These are phyloP conservation scores for Chrysoporthe cubensis DNA, from an alignment of 2,329 filamentous ascomycete species.

Conservation along the genomic window DNA sequence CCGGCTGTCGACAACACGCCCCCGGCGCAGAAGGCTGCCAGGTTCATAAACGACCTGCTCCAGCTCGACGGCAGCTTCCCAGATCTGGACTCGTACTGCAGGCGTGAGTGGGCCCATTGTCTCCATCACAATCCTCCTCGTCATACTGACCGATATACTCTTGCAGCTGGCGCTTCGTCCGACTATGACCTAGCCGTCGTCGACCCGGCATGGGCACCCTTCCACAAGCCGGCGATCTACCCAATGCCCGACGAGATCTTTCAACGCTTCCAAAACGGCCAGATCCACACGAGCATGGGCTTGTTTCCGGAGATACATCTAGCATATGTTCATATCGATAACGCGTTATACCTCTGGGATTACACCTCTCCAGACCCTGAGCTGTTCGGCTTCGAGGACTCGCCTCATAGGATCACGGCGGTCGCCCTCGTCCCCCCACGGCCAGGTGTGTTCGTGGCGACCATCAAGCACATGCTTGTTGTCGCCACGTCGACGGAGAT, in stretches of 20 bases:
- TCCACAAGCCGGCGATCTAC: conserved; percentile 84
- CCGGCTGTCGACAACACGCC: conserved; percentile 52
- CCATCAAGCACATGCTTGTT: conserved; percentile 86
- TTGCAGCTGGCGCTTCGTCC: conserved; percentile 80
- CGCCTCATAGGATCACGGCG: conserved; percentile 84
- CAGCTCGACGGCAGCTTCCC: conserved; percentile 80
- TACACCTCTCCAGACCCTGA: conserved; percentile 93
- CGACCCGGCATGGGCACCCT: conserved; percentile 79
- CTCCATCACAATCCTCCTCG: conserved; percentile 5
- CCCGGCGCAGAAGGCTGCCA: conserved; percentile 78
- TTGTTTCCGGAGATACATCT: conserved; percentile 93
- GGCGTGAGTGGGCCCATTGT: conserved; percentile 66
- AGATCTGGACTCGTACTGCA: conserved; percentile 85
- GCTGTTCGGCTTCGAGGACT: conserved; percentile 89
- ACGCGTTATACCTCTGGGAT: conserved; percentile 95
- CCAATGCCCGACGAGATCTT: conserved; percentile 91
- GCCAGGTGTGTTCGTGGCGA: conserved; percentile 81
- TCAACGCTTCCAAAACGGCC: conserved; percentile 85
- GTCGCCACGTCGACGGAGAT: conserved; percentile 87
- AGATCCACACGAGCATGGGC: conserved; percentile 91
- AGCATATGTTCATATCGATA: conserved; percentile 95
- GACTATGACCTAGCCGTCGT: conserved; percentile 81
- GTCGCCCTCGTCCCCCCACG: conserved; percentile 87
- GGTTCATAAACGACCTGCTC: conserved; percentile 80
- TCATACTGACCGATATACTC: conserved; percentile 34